Evolutionary conservation across 2,329 filamentous ascomycete genomes (phyloP).

Genomic region (Xylaria sp.): DNA sequence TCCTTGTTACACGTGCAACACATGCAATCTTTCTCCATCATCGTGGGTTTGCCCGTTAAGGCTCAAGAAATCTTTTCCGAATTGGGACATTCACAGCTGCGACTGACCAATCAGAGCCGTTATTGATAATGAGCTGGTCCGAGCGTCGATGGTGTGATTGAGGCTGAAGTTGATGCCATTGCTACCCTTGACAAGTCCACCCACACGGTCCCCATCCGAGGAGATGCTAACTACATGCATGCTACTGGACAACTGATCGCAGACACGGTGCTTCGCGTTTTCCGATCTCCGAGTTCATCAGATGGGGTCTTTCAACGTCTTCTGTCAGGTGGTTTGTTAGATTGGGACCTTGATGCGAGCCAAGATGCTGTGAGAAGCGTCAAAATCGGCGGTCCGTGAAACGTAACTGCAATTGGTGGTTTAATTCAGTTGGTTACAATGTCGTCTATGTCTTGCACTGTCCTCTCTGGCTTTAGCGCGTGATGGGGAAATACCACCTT

Average conservation of each 20-base stretch:
- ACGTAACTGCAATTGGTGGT: not conserved
- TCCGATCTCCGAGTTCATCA: not conserved
- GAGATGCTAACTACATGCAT: not conserved
- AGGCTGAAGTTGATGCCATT: slow-evolving; percentile 42
- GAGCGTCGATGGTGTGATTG: slow-evolving; percentile 43
- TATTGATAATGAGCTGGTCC: slow-evolving; percentile 11
- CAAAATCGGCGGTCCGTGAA: not conserved
- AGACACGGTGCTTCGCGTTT: not conserved
- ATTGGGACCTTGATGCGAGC: not conserved
- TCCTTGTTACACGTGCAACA: not conserved
- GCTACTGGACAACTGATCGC: not conserved
- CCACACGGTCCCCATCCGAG: not conserved
- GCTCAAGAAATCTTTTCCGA: slow-evolving; percentile 24
- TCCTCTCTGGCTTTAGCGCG: not conserved
- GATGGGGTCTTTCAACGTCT: not conserved
- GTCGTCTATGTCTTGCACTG: not conserved
- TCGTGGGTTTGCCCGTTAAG: not conserved
- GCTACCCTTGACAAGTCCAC: slow-evolving; percentile 7
- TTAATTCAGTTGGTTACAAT: not conserved
- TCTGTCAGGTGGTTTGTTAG: not conserved
- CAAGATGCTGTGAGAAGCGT: slow-evolving; percentile 5
- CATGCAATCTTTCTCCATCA: not conserved
- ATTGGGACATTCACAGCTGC: slow-evolving; percentile 24
- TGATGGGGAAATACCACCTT: not conserved
- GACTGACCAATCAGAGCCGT: slow-evolving; percentile 32